Conservation (phyloP, 345 rosid species). For the Sonneratia alba region DNA sequence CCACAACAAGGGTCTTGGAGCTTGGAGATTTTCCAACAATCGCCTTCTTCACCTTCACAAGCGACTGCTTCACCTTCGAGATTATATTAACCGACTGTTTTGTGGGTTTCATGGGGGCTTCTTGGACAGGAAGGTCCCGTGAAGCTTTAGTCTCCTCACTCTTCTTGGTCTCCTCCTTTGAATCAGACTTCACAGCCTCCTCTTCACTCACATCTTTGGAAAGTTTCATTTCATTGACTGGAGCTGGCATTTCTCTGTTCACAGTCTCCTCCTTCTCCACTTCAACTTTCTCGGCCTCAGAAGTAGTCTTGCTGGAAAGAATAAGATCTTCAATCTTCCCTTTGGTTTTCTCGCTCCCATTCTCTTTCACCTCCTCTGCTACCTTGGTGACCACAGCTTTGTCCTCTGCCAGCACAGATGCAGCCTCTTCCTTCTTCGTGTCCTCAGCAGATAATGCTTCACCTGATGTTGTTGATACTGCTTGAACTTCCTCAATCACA, state of each 20-base stretch:
- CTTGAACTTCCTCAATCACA: conserved; percentile 1
- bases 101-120: conserved; percentile 34
- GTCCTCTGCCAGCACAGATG: conserved; percentile 4
- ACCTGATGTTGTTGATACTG: background rate
- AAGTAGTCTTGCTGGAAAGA: background rate
- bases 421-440: conserved; percentile 1
- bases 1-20: conserved; percentile 41
- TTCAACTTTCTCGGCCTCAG: background rate
- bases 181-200: conserved; percentile 3
- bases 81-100: conserved; percentile 57
- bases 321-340: background rate
- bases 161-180: conserved; percentile 16
- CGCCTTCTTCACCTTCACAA: conserved; percentile 77
- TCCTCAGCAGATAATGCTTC: background rate
- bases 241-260: background rate
- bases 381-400: conserved; percentile 4
- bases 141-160: conserved; percentile 25
- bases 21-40: conserved; percentile 64
- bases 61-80: conserved; percentile 66
- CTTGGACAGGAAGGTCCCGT: conserved; percentile 29
- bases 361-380: conserved; percentile 2
- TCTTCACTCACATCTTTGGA: background rate
- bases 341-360: conserved; percentile 1
- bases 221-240: background rate
- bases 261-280: conserved; percentile 1